A percentile compares a stretch with the other conserved stretches of the same genome.
These are phyloP conservation scores for Mucor irregularis DNA, from an alignment of 371 early-diverging fungal species.

Conservation along the genomic window DNA sequence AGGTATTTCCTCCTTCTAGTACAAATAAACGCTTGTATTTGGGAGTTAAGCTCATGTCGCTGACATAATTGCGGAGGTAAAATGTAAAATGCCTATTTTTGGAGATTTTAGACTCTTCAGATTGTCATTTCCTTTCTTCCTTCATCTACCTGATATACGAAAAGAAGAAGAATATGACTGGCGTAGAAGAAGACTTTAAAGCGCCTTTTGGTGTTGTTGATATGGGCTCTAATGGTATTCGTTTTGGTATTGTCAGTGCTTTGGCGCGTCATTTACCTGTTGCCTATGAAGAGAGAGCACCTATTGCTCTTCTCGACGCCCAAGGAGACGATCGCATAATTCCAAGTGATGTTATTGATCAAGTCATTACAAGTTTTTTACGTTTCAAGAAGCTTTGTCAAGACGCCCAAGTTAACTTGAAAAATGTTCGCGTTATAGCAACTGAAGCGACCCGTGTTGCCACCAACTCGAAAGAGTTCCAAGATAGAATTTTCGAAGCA, in stretches of 20 bases:
- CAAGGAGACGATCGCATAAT: slow-evolving; percentile 50
- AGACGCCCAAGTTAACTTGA: slow-evolving; percentile 39
- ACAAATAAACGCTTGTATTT: no score
- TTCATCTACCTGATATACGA: background rate
- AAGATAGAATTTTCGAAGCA: slow-evolving; percentile 42
- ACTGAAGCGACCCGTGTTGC: slow-evolving; percentile 68
- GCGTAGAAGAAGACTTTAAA: background rate
- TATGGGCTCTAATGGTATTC: slow-evolving; percentile 74
- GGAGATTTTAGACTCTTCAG: no score
- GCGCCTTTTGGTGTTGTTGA: slow-evolving; percentile 65
- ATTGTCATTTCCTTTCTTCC: background rate
- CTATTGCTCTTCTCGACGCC: slow-evolving; percentile 61
- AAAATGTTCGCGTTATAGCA: slow-evolving; percentile 57
- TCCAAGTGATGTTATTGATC: slow-evolving; percentile 51
- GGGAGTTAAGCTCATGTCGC: no score
- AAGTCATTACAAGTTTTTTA: slow-evolving; percentile 55
- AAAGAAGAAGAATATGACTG: background rate
- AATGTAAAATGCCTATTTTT: no score
- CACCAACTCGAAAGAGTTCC: slow-evolving; percentile 53
- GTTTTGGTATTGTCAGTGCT: slow-evolving; percentile 60
- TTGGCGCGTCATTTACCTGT: slow-evolving; percentile 64
- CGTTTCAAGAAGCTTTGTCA: slow-evolving; percentile 56
- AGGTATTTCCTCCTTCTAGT: no score
- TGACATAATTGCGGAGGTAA: no score
- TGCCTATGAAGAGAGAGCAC: slow-evolving; percentile 63